Evolutionary conservation across 73 alveolate genomes (phyloP).

Genomic region (Tetrahymena thermophila): DNA sequence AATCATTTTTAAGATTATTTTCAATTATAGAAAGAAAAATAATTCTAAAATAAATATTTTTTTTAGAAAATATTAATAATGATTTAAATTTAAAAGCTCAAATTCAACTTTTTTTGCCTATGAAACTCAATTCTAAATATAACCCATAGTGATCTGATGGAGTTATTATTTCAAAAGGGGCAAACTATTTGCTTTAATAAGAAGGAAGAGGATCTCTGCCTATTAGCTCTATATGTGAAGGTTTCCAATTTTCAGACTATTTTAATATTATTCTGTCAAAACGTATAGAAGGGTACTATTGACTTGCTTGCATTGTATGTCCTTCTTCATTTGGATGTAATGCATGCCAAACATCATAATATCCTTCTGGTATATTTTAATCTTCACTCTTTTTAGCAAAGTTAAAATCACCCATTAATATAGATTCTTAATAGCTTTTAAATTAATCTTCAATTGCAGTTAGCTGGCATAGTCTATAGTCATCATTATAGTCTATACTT

Average conservation of each 20-base stretch:
- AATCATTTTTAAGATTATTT: no score
- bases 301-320: background rate
- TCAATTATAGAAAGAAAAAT: background rate
- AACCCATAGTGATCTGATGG: background rate
- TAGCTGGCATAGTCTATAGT: conserved; percentile 16
- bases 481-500: conserved; percentile 7
- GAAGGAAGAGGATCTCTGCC: background rate
- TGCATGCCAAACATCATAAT: background rate
- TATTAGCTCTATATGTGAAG: background rate
- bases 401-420: conserved; percentile 57
- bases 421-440: background rate
- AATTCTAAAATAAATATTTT: background rate
- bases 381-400: conserved; percentile 18
- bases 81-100: no score
- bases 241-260: background rate
- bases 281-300: conserved; percentile 5
- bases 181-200: background rate
- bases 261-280: conserved; percentile 22
- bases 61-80: background rate
- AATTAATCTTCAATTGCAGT: conserved; percentile 1
- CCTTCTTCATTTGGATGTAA: conserved; percentile 6
- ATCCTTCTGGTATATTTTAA: background rate
- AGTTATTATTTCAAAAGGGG: background rate
- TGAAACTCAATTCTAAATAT: background rate
- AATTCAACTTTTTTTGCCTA: background rate